These are phyloP conservation scores for Heimioporus sp. DNA, from an alignment of 768 basidiomycete genomes.

Conservation along the genomic window DNA sequence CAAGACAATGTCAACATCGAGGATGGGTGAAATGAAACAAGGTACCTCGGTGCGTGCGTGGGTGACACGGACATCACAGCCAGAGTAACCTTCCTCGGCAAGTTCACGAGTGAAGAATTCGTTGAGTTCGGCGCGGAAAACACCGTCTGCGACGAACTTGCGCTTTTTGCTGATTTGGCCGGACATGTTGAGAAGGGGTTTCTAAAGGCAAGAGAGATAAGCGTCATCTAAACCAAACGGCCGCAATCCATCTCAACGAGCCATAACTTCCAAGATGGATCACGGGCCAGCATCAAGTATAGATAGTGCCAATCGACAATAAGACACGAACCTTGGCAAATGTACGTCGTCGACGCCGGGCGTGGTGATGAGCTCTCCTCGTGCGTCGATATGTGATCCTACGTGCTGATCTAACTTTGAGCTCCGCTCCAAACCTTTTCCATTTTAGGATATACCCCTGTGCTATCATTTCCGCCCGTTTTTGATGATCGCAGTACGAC, in stretches of 20 bases:
- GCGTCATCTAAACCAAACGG: constrained; percentile 20
- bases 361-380: constrained; percentile 18
- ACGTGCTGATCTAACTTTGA: constrained; percentile 14
- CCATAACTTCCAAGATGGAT: background rate
- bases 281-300: background rate
- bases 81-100: constrained; percentile 99
- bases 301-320: background rate
- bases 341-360: constrained; percentile 17
- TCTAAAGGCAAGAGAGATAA: constrained; percentile 21
- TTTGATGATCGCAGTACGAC: background rate
- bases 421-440: constrained; percentile 21
- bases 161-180: constrained; percentile 95
- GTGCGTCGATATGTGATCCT: constrained; percentile 8
- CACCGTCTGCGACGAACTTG: constrained; percentile 98
- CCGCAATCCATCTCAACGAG: constrained; percentile 20
- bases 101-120: constrained; percentile 99
- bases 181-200: constrained; percentile 55
- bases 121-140: constrained; percentile 97
- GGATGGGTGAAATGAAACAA: background rate
- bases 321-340: constrained; percentile 24
- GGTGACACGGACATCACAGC: constrained; percentile 99
- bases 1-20: background rate
- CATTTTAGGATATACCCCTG: constrained; percentile 10
- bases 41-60: constrained; percentile 95
- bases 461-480: background rate